Percentiles rank a stretch among this genome's conserved stretches.
Conservation (phyloP, 257 asterid genomes). For the Nicotiana attenuata region DNA sequence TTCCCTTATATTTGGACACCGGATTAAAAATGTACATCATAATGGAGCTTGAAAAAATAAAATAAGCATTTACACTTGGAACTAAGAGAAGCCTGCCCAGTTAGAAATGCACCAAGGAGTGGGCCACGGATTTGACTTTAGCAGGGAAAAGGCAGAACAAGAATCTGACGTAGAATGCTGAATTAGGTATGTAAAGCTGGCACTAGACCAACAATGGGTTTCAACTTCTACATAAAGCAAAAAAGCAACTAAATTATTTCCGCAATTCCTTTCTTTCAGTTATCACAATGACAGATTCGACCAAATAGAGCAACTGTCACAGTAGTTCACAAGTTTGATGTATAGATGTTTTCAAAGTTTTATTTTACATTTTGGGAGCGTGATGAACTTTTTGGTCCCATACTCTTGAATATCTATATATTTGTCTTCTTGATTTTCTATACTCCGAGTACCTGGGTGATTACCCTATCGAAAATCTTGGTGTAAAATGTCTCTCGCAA, state of each 20-base stretch:
- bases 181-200: not conserved
- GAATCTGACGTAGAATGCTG: not conserved
- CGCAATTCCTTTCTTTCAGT: not conserved
- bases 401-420: not conserved
- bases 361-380: too few species aligned
- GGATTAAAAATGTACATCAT: not conserved
- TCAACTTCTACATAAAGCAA: not conserved
- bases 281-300: not conserved
- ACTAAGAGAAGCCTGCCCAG: not conserved
- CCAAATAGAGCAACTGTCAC: too few species aligned
- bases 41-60: not conserved
- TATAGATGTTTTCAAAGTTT: too few species aligned
- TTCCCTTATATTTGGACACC: constrained; percentile 4
- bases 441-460: not conserved
- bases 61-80: not conserved
- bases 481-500: not conserved
- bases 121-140: not conserved
- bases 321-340: too few species aligned
- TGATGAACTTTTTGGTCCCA: not conserved
- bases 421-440: not conserved
- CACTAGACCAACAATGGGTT: not conserved
- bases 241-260: not conserved
- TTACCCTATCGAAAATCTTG: not conserved
- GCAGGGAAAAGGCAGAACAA: not conserved
- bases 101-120: not conserved